A percentile compares a stretch with the other conserved stretches of the same genome.
Conservation (phyloP, 106 monocot species). For the Apostasia ramifera region DNA sequence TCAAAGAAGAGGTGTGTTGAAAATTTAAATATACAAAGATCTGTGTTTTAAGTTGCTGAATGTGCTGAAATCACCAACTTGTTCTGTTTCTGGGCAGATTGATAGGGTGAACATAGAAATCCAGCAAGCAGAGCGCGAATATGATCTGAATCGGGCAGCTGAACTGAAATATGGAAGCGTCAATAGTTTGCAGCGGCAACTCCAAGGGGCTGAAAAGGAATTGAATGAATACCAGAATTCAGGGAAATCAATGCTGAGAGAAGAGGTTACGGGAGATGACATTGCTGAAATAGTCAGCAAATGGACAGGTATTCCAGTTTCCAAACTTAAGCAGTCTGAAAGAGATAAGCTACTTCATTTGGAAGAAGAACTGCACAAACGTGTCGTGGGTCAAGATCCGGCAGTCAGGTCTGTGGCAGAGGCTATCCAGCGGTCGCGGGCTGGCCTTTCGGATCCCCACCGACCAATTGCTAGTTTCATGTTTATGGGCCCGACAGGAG, state of each 20-base stretch:
- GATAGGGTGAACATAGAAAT: slow-evolving; percentile 98
- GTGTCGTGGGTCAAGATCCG: slow-evolving; percentile 92
- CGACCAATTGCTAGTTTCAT: slow-evolving; percentile 99
- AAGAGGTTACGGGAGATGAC: slow-evolving; percentile 87
- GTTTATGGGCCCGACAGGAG: slow-evolving; percentile 99
- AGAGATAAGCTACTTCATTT: slow-evolving; percentile 86
- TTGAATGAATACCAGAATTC: slow-evolving; percentile 80
- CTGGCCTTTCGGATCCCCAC: slow-evolving; percentile 91
- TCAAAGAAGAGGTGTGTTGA: slow-evolving; percentile 90
- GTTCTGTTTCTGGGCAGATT: slow-evolving; percentile 40
- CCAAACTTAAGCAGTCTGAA: slow-evolving; percentile 94
- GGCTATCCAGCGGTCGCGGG: slow-evolving; percentile 91
- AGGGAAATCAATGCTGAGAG: slow-evolving; percentile 94
- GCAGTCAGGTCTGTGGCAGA: slow-evolving; percentile 90
- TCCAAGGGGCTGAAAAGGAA: slow-evolving; percentile 75
- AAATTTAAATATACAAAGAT: neutral
- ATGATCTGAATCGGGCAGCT: slow-evolving; percentile 93
- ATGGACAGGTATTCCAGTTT: slow-evolving; percentile 98
- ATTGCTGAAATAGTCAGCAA: slow-evolving; percentile 98
- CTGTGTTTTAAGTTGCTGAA: neutral
- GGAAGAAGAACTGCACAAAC: slow-evolving; percentile 93
- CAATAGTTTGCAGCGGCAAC: slow-evolving; percentile 81
- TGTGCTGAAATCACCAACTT: neutral
- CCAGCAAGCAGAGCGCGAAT: slow-evolving; percentile 94
- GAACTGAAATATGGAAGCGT: slow-evolving; percentile 98